Evolutionary conservation across 2,329 filamentous ascomycete genomes (phyloP), one percentile per base, ranked within the genome.

Genomic region (Kalaharituber pfeilii): DNA sequence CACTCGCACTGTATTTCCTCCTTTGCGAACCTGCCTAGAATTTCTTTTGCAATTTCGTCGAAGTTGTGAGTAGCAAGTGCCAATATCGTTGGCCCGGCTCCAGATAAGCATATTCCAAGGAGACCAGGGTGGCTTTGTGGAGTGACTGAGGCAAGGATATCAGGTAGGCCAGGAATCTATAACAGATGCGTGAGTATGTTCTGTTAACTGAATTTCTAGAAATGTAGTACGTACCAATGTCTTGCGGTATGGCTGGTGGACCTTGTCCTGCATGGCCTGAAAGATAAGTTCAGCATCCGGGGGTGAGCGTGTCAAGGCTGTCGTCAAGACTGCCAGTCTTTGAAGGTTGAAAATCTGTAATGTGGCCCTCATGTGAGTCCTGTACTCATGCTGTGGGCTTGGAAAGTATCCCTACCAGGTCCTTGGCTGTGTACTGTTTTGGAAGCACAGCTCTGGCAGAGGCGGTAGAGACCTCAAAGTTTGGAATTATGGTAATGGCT

Each of bases 231-330:
- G 39, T 56, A 64, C 62, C 51, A 98, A 77, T 1, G 78, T 82
- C 70, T 91, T 82, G 53, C 91, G 82, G 72, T 98, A 96, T 44
- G 87, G 91, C 70, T 98, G 91, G 71, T 98, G 91, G 57, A 98
- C 80, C 70, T 88, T 94, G 73, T 98, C 91, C 71, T 96, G 91
- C 91, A 98, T 98, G 49, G 88, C 89, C 49, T 93, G 80, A 72
- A 93, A 93, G 67, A 98, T 98, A 69, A 94, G 82, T 64, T 93
- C 82, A 22, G 91, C 82, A 66, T 95, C 84, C 1, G 88, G 89
- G 8, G 91, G 89, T 6, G 84, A 89, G 67, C 86, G 82, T 60
- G 88, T 87, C 47, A 98, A 76, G 1, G 88, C 88, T 9, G 87
- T 86, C 28, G 89, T 88, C 11, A 98, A 77, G 50, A 98, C 76